Evolutionary conservation across 176 grass and related monocot genomes (phyloP), one percentile per base, ranked within the genome.

Genomic region (Dactylis glomerata): DNA sequence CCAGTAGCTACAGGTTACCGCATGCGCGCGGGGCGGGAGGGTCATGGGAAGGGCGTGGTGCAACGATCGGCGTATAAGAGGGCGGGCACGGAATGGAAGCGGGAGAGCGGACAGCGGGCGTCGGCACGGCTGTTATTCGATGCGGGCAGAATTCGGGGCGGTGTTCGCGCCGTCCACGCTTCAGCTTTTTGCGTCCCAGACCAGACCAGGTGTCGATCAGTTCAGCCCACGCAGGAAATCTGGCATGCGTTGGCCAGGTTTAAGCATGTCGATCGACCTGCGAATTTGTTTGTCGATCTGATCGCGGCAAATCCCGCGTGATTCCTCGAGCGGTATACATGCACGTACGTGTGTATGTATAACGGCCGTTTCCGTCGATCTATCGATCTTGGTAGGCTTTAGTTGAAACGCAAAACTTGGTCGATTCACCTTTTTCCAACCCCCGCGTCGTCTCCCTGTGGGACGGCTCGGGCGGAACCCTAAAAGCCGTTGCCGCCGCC

Each of bases 1-100:
- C 14, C 9, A 16, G 6, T 9, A 3, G 51, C 7, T 55, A n/a
- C 51, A 55, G 5, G 8, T n/a, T n/a, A n/a, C n/a, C n/a, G 51
- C 51, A n/a, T n/a, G 51, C 51, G 51, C 2, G 52, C 54, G 54
- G 22, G 54, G 51, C 51, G 30, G 63, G 31, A 38, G 40, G 34
- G 67, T 70, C 67, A 70, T 73, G 42, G 42, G 49, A 73, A 73
- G 42, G 70, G 42, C 70, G 70, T 49, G 70, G 70, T 47, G 41
- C 42, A 73, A 47, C 70, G 13, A 49, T 44, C 41, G 7, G 1
- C 3, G 5, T 72, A 72, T 45, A 72, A 72, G 68, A n/a, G 68
- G 19, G 67, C 8, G 67, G 67, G 37, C 38, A 41, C 23, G 23
- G 41, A 26, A 46, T 14, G 69, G 42, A 73, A 73, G 24, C 42